A percentile compares a stretch with the other conserved stretches of the same genome.
These are phyloP conservation scores for Ottelia alismoides DNA, from an alignment of 106 monocot genomes.

Conservation along the genomic window DNA sequence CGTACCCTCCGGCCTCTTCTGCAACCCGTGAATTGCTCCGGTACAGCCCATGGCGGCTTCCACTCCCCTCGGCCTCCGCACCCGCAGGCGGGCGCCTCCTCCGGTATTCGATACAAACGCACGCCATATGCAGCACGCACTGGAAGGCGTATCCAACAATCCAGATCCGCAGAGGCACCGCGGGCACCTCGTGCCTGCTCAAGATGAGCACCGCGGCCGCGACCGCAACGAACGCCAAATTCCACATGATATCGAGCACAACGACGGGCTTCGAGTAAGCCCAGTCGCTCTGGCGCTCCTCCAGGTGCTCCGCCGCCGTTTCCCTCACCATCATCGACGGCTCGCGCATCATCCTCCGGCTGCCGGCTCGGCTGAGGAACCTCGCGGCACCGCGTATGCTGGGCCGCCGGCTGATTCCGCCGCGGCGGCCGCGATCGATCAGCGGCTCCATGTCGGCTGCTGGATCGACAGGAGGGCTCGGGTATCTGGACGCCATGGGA, in stretches of 20 bases:
- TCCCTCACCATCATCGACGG: slow-evolving; percentile 4
- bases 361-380: too few species aligned
- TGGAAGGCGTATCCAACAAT: neutral
- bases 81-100: neutral
- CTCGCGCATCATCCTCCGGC: too few species aligned
- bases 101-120: slow-evolving; percentile 1
- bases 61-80: neutral
- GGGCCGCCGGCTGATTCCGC: too few species aligned
- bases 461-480: too few species aligned
- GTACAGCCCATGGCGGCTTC: neutral
- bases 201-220: neutral
- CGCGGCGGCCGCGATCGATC: too few species aligned
- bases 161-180: slow-evolving; percentile 1
- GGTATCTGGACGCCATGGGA: too few species aligned
- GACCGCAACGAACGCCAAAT: neutral
- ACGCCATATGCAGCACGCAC: neutral
- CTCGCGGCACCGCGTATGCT: too few species aligned
- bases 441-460: too few species aligned
- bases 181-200: neutral
- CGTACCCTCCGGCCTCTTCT: neutral
- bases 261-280: neutral
- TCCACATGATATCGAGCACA: slow-evolving; percentile 1
- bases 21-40: neutral
- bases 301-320: slow-evolving; percentile 2
- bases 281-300: slow-evolving; percentile 6